Evolutionary conservation across 1,139 yeast genomes (phyloP), one percentile per base, ranked within the genome.

Genomic region (Pneumocystis wakefieldiae): DNA sequence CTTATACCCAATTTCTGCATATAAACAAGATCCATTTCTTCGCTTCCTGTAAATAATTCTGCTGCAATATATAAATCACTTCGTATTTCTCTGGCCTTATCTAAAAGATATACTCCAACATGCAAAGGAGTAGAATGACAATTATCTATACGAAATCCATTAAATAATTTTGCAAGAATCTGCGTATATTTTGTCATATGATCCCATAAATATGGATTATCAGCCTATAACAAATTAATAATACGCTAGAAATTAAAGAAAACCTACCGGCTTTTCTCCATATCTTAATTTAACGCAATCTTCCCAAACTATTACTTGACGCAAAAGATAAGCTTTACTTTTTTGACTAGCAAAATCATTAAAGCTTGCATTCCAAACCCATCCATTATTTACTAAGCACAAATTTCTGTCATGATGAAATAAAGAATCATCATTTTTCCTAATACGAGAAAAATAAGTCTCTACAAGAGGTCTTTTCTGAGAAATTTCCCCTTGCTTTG

Each of bases 301-400:
- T 6, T 96, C 95, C 98, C 98, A 92, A 37, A 91, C 89, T 69
- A 92, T 90, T 19, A 92, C 96, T 73, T 92, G 96, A 73, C 98
- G 82, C 64, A 95, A 80, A 64, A 92, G 76, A 71, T 92, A 92
- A 1, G 95, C 92, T 70, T 83, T 85, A 12, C 95, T 83, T 65
- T 83, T 70, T 41, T 79, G 75, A 0, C 96, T 87, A 0, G 97
- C 98, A 79, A 91, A 92, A 73, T 92, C 97, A 6, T 89, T 85
- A 66, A 91, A 75, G 69, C 91, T 86, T 15, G 96, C 97, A 63
- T 90, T 92, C 98, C 98, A 92, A 64, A 92, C 90, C 97, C 97
- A 92, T 59, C 98, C 98, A 71, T 92, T 92, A 72, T 92, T 92
- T 5, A 96, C 97, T 66, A 92, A 76, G 1, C 91, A 88, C 58